Base-by-base conservation (phyloP, 768 basidiomycete species). In the Boletus tomentosulus region DNA sequence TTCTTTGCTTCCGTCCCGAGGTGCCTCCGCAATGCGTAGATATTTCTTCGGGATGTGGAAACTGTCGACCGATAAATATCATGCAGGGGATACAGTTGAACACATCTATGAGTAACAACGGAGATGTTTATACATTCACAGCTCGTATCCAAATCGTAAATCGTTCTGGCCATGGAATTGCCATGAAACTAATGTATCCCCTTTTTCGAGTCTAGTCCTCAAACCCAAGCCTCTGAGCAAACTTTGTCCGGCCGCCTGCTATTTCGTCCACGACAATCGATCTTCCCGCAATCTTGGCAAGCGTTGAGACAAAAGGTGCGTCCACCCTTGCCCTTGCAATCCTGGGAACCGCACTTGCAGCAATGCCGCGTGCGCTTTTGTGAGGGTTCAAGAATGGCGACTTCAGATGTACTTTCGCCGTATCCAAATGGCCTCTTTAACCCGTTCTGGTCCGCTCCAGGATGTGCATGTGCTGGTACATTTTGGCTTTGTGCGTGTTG, bases 281-380 rank as follows among this genome's bases (percentile, higher is more conserved):
- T 60, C 73, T 86, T 85, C n/a, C 87, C 86, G 65, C 89, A 92
- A 68, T 92, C 89, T 72, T 88, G 86, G 58, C 89, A 91, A 39
- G 81, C 73, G 66, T 84, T 89, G 60, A 73, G 74, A 65, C 89
- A 92, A 65, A 88, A 89, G 42, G 74, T 73, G 37, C 87, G 74
- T 4, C 89, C 89, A 3, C 89, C 89, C 60, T 90, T 91, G 46
- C 89, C 89, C 65, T 90, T 91, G 67, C 89, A 92, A 24, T 87
- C 82, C 68, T 85, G 82, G 37, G 81, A 84, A 15, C 89, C 89
- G 53, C 89, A 91, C 72, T 92, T 92, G 66, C 84, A 85, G 61
- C 89, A 92, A 62, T 90, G 89, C 38, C 89, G 84, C 42, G 82
- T 81, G 3, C 89, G 78, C 64, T 87, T 87, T 59, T 69, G 69